Percentiles rank a stretch among this genome's conserved stretches.
phyloP scores from a whole-genome alignment of 75 land plant species.

The Sequoia sempervirens region DNA sequence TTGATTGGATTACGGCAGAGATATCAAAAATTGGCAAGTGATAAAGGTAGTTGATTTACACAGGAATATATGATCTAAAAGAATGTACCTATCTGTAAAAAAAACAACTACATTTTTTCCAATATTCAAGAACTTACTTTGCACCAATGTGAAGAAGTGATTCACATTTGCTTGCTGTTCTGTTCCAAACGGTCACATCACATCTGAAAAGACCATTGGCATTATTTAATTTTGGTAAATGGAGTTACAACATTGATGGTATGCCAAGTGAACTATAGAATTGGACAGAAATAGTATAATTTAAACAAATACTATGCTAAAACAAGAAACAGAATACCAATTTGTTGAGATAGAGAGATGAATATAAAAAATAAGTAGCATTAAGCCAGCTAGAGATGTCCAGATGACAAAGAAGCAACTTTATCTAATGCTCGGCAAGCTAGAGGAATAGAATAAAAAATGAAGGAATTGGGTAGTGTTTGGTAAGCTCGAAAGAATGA shows the following conservation, averaged over 20 bases:
- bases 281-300: background rate
- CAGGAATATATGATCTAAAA: background rate
- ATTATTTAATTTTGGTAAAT: background rate
- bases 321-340: background rate
- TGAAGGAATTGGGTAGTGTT: too few species aligned
- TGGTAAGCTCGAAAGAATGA: too few species aligned
- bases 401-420: too few species aligned
- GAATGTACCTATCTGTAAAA: background rate
- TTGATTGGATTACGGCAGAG: background rate
- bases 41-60: background rate
- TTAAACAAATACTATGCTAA: background rate
- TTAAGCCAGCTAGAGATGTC: too few species aligned
- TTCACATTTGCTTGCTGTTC: conserved; percentile 71
- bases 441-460: too few species aligned
- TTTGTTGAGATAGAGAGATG: too few species aligned
- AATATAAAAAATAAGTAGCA: too few species aligned
- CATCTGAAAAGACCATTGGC: conserved; percentile 28
- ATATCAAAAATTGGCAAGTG: background rate
- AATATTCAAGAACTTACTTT: conserved; percentile 27
- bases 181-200: conserved; percentile 74
- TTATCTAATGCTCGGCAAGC: too few species aligned
- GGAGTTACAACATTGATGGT: background rate
- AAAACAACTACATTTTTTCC: background rate
- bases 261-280: background rate
- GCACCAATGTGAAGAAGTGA: conserved; percentile 60